phyloP scores from a whole-genome alignment of 2,329 filamentous ascomycete species.

The Aspergillus proliferans region DNA sequence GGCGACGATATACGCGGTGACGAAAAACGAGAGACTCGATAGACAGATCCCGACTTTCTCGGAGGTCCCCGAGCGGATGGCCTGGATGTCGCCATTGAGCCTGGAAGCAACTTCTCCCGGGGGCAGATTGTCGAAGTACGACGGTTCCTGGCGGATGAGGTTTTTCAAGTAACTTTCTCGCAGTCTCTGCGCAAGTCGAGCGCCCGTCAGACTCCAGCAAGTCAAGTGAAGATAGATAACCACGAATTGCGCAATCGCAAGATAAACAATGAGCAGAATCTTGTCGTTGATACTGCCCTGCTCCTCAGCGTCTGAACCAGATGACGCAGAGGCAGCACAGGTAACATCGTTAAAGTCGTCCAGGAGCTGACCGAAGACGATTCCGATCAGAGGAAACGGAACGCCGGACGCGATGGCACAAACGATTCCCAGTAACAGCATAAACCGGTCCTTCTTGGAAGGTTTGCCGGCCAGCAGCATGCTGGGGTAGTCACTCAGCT shows the following conservation, averaged over 20 bases:
- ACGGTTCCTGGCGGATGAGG: conserved; percentile 54
- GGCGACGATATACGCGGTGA: conserved; percentile 61
- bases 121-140: conserved; percentile 58
- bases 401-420: conserved; percentile 33
- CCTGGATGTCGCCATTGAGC: conserved; percentile 59
- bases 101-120: conserved; percentile 58
- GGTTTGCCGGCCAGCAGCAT: too few relatives aligned
- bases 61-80: conserved; percentile 60
- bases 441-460: too few relatives aligned
- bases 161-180: conserved; percentile 55
- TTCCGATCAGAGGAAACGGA: conserved; percentile 34
- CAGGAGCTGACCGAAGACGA: conserved; percentile 35
- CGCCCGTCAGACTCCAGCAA: conserved; percentile 59
- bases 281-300: conserved; percentile 34
- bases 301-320: conserved; percentile 3
- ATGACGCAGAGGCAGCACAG: conserved; percentile 11
- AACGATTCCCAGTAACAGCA: conserved; percentile 15
- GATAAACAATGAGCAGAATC: conserved; percentile 56
- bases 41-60: conserved; percentile 65
- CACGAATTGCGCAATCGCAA: conserved; percentile 57
- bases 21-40: conserved; percentile 58
- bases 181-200: conserved; percentile 57
- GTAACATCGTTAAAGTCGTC: conserved; percentile 30
- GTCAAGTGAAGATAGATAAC: conserved; percentile 59
- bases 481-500: too few relatives aligned